These are phyloP conservation scores for Talaromyces verruculosus DNA, from an alignment of 2,329 filamentous ascomycete genomes.

Conservation along the genomic window DNA sequence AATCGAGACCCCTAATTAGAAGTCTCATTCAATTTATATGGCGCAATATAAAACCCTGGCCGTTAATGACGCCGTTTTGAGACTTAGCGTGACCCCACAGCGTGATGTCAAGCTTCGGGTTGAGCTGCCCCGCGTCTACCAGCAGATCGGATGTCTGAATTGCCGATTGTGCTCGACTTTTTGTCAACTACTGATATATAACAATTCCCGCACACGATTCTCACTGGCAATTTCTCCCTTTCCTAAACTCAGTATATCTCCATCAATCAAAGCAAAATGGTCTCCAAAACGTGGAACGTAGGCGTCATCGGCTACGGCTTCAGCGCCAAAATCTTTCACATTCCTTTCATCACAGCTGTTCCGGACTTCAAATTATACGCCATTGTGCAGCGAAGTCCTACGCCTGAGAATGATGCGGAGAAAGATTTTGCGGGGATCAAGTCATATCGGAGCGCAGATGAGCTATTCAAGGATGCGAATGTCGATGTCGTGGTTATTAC, in stretches of 20 bases:
- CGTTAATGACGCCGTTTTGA: neutral
- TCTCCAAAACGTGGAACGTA: conserved; percentile 54
- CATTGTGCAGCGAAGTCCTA: conserved; percentile 72
- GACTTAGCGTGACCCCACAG: conserved; percentile 4
- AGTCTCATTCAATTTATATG: too few species aligned
- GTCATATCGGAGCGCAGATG: conserved; percentile 62
- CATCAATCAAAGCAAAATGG: conserved; percentile 32
- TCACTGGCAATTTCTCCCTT: too few species aligned
- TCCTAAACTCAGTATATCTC: neutral
- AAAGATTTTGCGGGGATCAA: conserved; percentile 66
- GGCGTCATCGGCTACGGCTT: conserved; percentile 62
- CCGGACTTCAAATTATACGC: conserved; percentile 67
- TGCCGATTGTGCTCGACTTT: neutral
- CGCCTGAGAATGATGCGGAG: conserved; percentile 63
- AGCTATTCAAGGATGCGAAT: conserved; percentile 63
- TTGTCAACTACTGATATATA: neutral
- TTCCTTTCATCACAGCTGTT: conserved; percentile 69
- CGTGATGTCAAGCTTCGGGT: conserved; percentile 17
- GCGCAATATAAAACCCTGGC: neutral
- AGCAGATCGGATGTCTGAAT: neutral
- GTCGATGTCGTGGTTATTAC: conserved; percentile 71
- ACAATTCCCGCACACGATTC: neutral
- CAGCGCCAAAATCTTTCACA: conserved; percentile 78
- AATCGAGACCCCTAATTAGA: neutral
- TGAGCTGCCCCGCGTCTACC: conserved; percentile 21